A percentile compares a stretch with the other conserved stretches of the same genome.
phyloP scores from a whole-genome alignment of 257 asterid species.

The Lycium ferocissimum region DNA sequence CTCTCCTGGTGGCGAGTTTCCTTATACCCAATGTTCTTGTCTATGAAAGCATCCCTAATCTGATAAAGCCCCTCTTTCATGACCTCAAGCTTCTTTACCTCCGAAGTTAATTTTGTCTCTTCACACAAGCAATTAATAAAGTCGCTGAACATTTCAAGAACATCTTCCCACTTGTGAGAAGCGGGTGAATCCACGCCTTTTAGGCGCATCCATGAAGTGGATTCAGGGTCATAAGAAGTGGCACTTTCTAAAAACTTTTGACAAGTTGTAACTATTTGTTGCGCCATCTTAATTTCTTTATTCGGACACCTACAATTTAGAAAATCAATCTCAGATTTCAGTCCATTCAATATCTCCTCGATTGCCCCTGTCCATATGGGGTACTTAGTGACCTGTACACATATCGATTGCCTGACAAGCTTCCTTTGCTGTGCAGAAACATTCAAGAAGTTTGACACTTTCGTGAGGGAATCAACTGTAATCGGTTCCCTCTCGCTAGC shows the following conservation, averaged over 20 bases:
- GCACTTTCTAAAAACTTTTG: slow-evolving; percentile 60
- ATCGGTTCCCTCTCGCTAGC: neutral
- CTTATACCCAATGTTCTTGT: slow-evolving; percentile 73
- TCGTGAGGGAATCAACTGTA: slow-evolving; percentile 2
- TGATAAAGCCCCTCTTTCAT: slow-evolving; percentile 92
- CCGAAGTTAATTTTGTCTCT: slow-evolving; percentile 41
- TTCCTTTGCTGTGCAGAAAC: slow-evolving; percentile 82
- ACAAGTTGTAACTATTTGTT: slow-evolving; percentile 66
- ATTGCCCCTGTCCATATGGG: slow-evolving; percentile 71
- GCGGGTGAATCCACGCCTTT: slow-evolving; percentile 35
- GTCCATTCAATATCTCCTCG: slow-evolving; percentile 52
- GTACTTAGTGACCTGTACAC: slow-evolving; percentile 82
- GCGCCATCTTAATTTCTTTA: slow-evolving; percentile 61
- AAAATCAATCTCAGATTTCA: slow-evolving; percentile 66
- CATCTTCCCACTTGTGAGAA: slow-evolving; percentile 21
- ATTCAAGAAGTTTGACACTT: slow-evolving; percentile 62
- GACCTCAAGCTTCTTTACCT: slow-evolving; percentile 63
- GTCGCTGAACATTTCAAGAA: slow-evolving; percentile 43
- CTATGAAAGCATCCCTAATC: slow-evolving; percentile 69
- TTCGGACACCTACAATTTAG: slow-evolving; percentile 33
- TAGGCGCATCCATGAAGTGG: slow-evolving; percentile 91
- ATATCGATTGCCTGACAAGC: slow-evolving; percentile 64
- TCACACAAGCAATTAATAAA: slow-evolving; percentile 59
- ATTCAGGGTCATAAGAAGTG: slow-evolving; percentile 60
- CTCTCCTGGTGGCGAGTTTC: slow-evolving; percentile 74